Conservation (phyloP, 2,329 filamentous ascomycete species). For the Colletotrichum tabaci region DNA sequence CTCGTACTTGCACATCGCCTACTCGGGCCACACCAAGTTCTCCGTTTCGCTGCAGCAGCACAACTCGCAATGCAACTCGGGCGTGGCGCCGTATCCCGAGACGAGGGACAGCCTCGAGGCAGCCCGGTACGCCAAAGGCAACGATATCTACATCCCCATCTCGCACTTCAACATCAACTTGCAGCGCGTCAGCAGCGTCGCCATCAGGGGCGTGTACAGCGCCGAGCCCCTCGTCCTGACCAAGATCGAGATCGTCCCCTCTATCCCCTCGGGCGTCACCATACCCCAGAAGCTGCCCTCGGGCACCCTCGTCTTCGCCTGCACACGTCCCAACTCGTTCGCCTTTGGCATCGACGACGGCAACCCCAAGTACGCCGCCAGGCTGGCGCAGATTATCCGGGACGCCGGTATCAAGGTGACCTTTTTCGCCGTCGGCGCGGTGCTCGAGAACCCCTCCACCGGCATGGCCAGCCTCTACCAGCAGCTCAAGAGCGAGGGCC, state of each 20-base stretch:
- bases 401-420: slow-evolving; percentile 76
- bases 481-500: slow-evolving; percentile 73
- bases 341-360: slow-evolving; percentile 83
- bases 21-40: slow-evolving; percentile 74
- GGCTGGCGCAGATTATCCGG: slow-evolving; percentile 72
- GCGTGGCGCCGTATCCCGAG: slow-evolving; percentile 72
- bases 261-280: slow-evolving; percentile 64
- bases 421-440: slow-evolving; percentile 79
- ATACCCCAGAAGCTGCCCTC: slow-evolving; percentile 74
- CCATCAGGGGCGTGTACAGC: slow-evolving; percentile 76
- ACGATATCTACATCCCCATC: slow-evolving; percentile 77
- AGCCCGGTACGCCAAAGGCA: slow-evolving; percentile 66
- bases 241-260: slow-evolving; percentile 72
- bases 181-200: slow-evolving; percentile 70
- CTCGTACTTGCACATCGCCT: slow-evolving; percentile 76
- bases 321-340: slow-evolving; percentile 78
- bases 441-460: slow-evolving; percentile 70
- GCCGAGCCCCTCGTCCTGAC: slow-evolving; percentile 65
- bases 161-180: slow-evolving; percentile 76
- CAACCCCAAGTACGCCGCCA: slow-evolving; percentile 59
- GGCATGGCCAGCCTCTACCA: slow-evolving; percentile 76
- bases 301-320: slow-evolving; percentile 73
- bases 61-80: slow-evolving; percentile 71
- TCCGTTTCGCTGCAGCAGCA: slow-evolving; percentile 77
- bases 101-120: slow-evolving; percentile 79